Evolutionary conservation across 177 flowering plant genomes (phyloP), one percentile per base, ranked within the genome.

Genomic region (Vitis hybrid): DNA sequence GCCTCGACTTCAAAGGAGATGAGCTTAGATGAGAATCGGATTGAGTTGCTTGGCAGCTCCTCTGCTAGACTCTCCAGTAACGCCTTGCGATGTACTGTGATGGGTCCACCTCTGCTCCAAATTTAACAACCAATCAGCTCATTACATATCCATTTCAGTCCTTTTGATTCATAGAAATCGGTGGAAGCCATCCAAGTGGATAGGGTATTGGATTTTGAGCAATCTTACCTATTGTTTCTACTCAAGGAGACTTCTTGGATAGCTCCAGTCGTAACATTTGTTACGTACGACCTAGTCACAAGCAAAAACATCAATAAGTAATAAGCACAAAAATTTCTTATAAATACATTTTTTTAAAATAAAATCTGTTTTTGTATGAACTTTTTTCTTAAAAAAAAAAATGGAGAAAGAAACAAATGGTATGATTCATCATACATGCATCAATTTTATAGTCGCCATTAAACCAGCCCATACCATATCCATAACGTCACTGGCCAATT

Each of bases 21-120:
- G 14, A 84, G 67, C 75, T 79, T 81, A 11, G 83, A 81, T 0
- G 85, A 77, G 71, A 77, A 87, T 56, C 85, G 82, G 58, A 85
- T 78, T 13, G 83, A 60, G 2, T 64, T 65, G 0, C 16, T 14
- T 0, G 85, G 86, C 56, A 85, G 77, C 19, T 85, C 88, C 22
- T 78, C 78, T 14, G 76, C 85, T 39, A 87, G 53, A 3, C 87
- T 67, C 70, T 83, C 77, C 2, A 85, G 33, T 26, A 87, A 64
- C 15, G 59, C 66, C 60, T 71, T 84, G 4, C 89, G 73, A 29
- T 78, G 80, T 3, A 87, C 75, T 5, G 74, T 1, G 33, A 75
- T 74, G 1, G 57, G 51, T 11, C 72, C 73, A 26, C 11, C 10
- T 7, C 56, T 60, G 7, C 50, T 57, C 67, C 75, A 70, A 51